A percentile compares a stretch with the other conserved stretches of the same genome.
Evolutionary conservation across 495 filamentous ascomycete genomes (phyloP).

Genomic region (Entonaema liquescens): DNA sequence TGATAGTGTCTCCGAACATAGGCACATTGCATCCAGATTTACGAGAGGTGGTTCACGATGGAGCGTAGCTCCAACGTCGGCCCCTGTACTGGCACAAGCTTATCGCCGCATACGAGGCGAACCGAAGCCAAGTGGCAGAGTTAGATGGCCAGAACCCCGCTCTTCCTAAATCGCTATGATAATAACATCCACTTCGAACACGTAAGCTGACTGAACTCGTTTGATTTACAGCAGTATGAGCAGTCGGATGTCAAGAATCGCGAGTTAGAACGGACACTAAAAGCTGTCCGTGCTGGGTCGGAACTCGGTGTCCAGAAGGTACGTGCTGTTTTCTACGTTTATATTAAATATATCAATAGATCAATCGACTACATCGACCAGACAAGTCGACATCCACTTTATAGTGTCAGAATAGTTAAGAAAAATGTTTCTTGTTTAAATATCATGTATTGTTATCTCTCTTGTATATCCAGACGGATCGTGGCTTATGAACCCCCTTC

Average conservation of each 20-base stretch:
- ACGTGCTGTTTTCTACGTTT: slow-evolving; percentile 37
- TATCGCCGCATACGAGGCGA: background rate
- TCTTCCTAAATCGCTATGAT: background rate
- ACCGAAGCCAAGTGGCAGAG: slow-evolving; percentile 21
- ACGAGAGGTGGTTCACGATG: slow-evolving; percentile 1
- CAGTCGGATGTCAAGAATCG: slow-evolving; percentile 59
- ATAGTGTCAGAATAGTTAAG: slow-evolving; percentile 21
- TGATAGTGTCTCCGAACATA: background rate
- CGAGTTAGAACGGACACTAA: slow-evolving; percentile 57
- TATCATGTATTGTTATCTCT: background rate
- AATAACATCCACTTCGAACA: background rate
- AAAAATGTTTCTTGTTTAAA: slow-evolving; percentile 15
- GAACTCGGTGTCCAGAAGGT: slow-evolving; percentile 60
- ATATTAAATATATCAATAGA: slow-evolving; percentile 9
- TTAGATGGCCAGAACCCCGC: background rate
- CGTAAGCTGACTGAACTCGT: slow-evolving; percentile 16
- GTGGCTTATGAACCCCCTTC: background rate
- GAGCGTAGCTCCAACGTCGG: background rate
- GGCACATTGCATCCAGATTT: background rate
- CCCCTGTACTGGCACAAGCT: background rate
- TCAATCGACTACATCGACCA: background rate
- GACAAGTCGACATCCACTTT: background rate
- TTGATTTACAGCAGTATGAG: slow-evolving; percentile 55
- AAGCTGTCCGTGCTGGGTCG: slow-evolving; percentile 54
- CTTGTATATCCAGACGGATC: slow-evolving; percentile 2